Evolutionary conservation across 1,284 basidiomycete genomes (phyloP).

Genomic region (Ceratobasidium sp.): DNA sequence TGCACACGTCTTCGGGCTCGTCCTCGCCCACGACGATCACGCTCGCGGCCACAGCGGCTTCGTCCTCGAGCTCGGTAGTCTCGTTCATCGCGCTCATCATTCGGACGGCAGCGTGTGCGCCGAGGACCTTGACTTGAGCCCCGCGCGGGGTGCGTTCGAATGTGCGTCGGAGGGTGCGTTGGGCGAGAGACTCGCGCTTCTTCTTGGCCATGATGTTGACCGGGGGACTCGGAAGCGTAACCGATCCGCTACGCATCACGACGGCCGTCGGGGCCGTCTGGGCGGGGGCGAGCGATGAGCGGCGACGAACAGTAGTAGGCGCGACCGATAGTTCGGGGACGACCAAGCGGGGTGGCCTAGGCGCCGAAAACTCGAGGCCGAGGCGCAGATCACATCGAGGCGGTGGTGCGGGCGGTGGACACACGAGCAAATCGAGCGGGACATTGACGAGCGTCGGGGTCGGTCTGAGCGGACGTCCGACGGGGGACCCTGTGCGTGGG

Average conservation of each 20-base stretch:
- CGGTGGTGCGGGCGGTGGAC: slow-evolving; percentile 21
- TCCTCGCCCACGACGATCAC: slow-evolving; percentile 4
- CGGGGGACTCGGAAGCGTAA: slow-evolving; percentile 24
- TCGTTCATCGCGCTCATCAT: slow-evolving; percentile 38
- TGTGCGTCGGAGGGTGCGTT: slow-evolving; percentile 30
- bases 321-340: slow-evolving; percentile 3
- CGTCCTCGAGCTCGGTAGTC: slow-evolving; percentile 15
- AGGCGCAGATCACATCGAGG: neutral
- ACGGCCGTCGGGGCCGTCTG: slow-evolving; percentile 11
- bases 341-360: neutral
- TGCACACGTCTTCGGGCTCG: slow-evolving; percentile 23
- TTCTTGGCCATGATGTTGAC: neutral
- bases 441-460: slow-evolving; percentile 24
- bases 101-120: slow-evolving; percentile 35
- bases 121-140: slow-evolving; percentile 40
- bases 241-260: neutral
- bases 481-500: slow-evolving; percentile 21
- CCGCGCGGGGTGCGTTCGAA: slow-evolving; percentile 39
- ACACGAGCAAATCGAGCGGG: slow-evolving; percentile 27
- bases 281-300: slow-evolving; percentile 32
- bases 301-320: neutral
- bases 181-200: slow-evolving; percentile 40
- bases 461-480: slow-evolving; percentile 12
- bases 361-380: slow-evolving; percentile 15
- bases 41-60: slow-evolving; percentile 23